phyloP scores from a whole-genome alignment of 2,329 filamentous ascomycete species.

The Fusarium sulawesiense region DNA sequence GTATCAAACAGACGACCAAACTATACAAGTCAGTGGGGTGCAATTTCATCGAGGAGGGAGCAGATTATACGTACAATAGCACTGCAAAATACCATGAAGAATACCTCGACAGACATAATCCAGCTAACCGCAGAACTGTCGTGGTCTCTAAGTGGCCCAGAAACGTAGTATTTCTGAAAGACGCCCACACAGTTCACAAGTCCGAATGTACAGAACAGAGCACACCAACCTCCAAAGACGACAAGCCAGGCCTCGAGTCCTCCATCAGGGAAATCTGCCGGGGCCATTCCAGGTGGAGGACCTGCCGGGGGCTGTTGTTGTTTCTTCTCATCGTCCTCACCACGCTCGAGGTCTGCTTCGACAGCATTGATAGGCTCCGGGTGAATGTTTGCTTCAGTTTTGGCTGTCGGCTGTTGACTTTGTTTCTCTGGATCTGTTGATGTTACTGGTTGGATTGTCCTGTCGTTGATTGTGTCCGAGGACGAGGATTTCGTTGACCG shows the following conservation, averaged over 20 bases:
- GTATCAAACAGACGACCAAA: constrained; percentile 73
- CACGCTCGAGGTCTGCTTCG: constrained; percentile 46
- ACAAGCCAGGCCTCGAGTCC: constrained; percentile 68
- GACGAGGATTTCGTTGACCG: constrained; percentile 43
- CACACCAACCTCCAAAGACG: constrained; percentile 61
- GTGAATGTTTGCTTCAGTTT: constrained; percentile 30
- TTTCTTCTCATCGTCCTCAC: constrained; percentile 19
- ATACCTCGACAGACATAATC: constrained; percentile 68
- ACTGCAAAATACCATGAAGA: constrained; percentile 62
- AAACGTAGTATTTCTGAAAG: constrained; percentile 70
- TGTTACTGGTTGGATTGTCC: constrained; percentile 13
- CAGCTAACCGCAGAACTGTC: constrained; percentile 66
- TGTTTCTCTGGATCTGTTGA: constrained; percentile 25
- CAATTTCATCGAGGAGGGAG: constrained; percentile 21
- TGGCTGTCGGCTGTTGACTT: constrained; percentile 15
- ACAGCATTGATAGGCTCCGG: constrained; percentile 48
- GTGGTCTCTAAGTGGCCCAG: constrained; percentile 59
- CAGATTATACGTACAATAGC: constrained; percentile 53
- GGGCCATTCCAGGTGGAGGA: constrained; percentile 52
- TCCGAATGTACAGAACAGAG: constrained; percentile 59
- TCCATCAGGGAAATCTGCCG: constrained; percentile 69
- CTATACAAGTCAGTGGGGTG: not conserved
- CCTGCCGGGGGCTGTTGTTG: constrained; percentile 29
- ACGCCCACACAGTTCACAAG: constrained; percentile 62
- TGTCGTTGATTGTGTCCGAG: constrained; percentile 44